phyloP scores from a whole-genome alignment of 306 rosid species.

The Medicago ruthenica region DNA sequence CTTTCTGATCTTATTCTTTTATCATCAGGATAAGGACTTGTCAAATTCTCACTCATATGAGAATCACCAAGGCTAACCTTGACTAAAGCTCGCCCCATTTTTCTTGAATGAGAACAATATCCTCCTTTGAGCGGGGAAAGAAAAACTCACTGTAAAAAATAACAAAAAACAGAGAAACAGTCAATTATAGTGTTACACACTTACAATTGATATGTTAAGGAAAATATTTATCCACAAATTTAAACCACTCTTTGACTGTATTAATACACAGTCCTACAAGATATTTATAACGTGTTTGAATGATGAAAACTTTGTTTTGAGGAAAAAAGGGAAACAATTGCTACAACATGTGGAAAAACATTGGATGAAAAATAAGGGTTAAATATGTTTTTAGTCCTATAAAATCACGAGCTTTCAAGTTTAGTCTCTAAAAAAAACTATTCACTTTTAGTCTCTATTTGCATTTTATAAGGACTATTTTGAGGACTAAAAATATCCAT shows the following conservation, averaged over 20 bases:
- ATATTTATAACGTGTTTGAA: background rate
- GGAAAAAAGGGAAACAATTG: background rate
- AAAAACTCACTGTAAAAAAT: background rate
- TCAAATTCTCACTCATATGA: background rate
- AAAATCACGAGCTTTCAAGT: no score
- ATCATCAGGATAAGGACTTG: constrained; percentile 19
- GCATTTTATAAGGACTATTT: no score
- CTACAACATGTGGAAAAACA: background rate
- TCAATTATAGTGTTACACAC: no score
- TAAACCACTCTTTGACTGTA: background rate
- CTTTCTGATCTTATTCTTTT: constrained; percentile 52
- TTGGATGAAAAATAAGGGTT: background rate
- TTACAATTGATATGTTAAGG: background rate
- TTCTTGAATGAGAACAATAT: constrained; percentile 2
- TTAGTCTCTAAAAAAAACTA: no score
- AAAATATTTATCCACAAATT: background rate
- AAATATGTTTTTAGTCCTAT: no score
- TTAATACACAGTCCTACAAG: background rate
- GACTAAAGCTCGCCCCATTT: constrained; percentile 26
- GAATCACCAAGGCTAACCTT: background rate
- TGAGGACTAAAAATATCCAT: no score
- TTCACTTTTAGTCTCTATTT: no score
- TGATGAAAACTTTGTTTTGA: background rate
- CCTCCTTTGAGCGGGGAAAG: constrained; percentile 3
- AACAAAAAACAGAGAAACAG: background rate